Evolutionary conservation across 257 asterid genomes (phyloP).

Genomic region (Solanum pennellii): DNA sequence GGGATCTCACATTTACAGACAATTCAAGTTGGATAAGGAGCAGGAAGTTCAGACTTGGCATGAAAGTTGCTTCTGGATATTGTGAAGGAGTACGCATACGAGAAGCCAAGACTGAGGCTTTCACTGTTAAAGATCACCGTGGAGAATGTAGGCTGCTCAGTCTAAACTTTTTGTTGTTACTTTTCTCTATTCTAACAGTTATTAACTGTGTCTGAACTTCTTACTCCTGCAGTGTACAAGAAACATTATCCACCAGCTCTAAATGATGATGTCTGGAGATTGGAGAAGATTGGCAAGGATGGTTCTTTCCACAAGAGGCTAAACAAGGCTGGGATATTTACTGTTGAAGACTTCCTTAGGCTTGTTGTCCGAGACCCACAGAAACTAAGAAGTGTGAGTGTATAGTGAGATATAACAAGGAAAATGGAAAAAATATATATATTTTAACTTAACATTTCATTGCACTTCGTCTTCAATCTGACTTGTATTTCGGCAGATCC

Average conservation of each 20-base stretch:
- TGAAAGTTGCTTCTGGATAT: conserved; percentile 80
- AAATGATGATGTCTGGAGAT: conserved; percentile 92
- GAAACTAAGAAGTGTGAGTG: conserved; percentile 75
- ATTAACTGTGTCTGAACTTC: background rate
- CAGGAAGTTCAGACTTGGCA: conserved; percentile 90
- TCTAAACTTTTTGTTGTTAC: background rate
- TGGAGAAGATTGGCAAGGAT: conserved; percentile 99
- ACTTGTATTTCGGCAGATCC: conserved; percentile 39
- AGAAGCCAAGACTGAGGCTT: conserved; percentile 96
- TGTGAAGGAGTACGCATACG: conserved; percentile 75
- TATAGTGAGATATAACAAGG: background rate
- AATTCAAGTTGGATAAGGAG: conserved; percentile 98
- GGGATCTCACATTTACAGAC: conserved; percentile 91
- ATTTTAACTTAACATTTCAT: background rate
- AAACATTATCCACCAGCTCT: conserved; percentile 95
- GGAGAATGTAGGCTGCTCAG: conserved; percentile 68
- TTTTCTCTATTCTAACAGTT: background rate
- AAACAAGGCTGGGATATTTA: conserved; percentile 60
- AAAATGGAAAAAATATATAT: background rate
- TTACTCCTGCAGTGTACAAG: conserved; percentile 67
- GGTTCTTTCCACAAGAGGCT: conserved; percentile 98
- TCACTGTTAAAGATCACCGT: conserved; percentile 90
- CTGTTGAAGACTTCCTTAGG: conserved; percentile 87
- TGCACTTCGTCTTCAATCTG: background rate
- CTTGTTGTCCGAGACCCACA: conserved; percentile 84